Evolutionary conservation across 257 asterid genomes (phyloP), one percentile per base, ranked within the genome.

Genomic region (Scutellaria baicalensis): DNA sequence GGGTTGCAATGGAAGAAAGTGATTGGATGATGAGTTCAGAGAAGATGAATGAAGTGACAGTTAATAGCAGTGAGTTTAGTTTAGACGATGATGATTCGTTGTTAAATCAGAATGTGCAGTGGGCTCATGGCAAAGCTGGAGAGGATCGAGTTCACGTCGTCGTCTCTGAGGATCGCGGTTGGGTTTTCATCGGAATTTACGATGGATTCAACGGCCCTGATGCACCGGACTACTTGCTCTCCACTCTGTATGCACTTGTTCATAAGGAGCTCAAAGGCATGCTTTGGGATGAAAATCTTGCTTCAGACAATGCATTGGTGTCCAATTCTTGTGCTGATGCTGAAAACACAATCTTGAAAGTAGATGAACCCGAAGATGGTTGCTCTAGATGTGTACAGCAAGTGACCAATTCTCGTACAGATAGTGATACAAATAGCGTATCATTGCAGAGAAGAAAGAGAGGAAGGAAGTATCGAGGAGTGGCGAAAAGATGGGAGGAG

Each of bases 41-140:
- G 69, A 88, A 90, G 50, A 88, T 81, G 66, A 86, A 87, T 48
- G 96, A 89, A 68, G 54, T 86, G 33, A 85, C 92, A 1, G 66
- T 88, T 54, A 72, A 66, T 12, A 84, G 86, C 27, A 85, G 93
- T 81, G 92, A 81, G 75, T 84, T 80, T 76, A 86, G 90, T 47
- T 78, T 86, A 51, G 90, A 86, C 16, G 86, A 87, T 35, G 87
- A 82, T 60, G 93, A 81, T 59, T 75, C 84, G n/a, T 63, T 71
- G 31, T 87, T 76, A 51, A 70, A 49, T 62, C 88, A 77, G 80
- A 87, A 88, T 81, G 84, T 92, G 50, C 95, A 89, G 80, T 92
- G 97, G 97, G 97, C 97, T 48, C 97, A 92, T 69, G 97, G 97
- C 8, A 92, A 89, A 84, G 96, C 96, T 0, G 97, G 96, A 27